Base-by-base conservation (phyloP, 305 asterid species). In the Solanum hybrid region DNA sequence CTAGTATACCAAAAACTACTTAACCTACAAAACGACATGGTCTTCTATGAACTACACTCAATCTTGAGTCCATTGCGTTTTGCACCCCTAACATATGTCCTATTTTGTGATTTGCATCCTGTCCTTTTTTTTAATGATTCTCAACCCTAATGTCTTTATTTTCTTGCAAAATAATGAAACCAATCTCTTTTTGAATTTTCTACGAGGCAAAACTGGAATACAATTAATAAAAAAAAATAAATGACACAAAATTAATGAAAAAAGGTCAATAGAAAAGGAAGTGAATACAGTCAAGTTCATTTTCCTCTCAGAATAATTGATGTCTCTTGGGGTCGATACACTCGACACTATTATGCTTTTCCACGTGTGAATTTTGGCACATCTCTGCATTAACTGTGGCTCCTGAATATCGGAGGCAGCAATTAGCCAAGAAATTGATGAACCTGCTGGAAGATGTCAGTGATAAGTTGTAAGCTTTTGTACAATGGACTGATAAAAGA, bases 391-490 rank as follows among this genome's bases (percentile, higher is more conserved):
- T 97, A 5, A 96, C 98, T 36, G 98, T 97, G 73, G 97, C 95
- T 88, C 97, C 99, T 83, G 99, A 97, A 91, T 97, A 91, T 89
- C 96, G 98, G 85, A 94, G 99, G 93, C 99, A 97, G 84, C 97
- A 95, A 90, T 92, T 97, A 95, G 99, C 98, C 87, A 96, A 97
- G 96, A 97, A 97, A 90, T 94, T 97, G 91, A 97, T 97, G 99
- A 93, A 95, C 93, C 93, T 97, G 61, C 94, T 97, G 76, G 98
- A 97, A 94, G 98, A 97, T 86, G 91, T 97, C 91, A 95, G 99
- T 41, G 98, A 97, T 92, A 97, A 95, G 93, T 96, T 96, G 98
- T 97, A 93, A 94, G 97, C 72, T 24, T 5, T 26, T 72, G 31
- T 72, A 26, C 78, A 72, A 72, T 72, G 78, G 78, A 10, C 78